Conservation (phyloP, 192 early-diverging fungal genomes). For the Gorgonomyces haynaldii region DNA sequence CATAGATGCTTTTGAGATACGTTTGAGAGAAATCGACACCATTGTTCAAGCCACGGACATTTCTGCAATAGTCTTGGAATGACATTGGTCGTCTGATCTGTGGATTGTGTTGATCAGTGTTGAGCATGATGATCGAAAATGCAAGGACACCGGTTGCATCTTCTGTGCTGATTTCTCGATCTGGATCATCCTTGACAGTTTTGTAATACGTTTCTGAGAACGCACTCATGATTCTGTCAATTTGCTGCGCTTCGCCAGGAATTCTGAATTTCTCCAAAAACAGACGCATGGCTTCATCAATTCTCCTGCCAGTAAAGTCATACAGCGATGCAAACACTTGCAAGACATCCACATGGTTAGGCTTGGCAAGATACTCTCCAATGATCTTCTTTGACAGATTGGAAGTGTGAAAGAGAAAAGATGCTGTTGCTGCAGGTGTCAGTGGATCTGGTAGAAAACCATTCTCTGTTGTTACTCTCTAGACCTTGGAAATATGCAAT, state of each 20-base stretch:
- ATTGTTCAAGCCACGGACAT: conserved; percentile 79
- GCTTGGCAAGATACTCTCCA: conserved; percentile 83
- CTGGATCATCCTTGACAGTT: conserved; percentile 24
- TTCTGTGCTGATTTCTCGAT: conserved; percentile 60
- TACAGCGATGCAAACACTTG: conserved; percentile 72
- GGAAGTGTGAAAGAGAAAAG: conserved; percentile 68
- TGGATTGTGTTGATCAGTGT: conserved; percentile 96
- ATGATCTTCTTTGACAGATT: conserved; percentile 75
- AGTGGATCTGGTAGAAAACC: conserved; percentile 35
- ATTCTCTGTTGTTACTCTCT: conserved; percentile 16
- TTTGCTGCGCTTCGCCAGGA: conserved; percentile 97
- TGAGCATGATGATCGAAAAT: conserved; percentile 93
- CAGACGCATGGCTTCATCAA: conserved; percentile 89
- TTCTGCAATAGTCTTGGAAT: conserved; percentile 76
- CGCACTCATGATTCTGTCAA: conserved; percentile 84
- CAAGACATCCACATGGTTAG: conserved; percentile 73
- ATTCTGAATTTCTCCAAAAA: conserved; percentile 90
- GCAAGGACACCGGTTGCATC: conserved; percentile 81
- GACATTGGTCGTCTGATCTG: conserved; percentile 84
- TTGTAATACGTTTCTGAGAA: conserved; percentile 80
- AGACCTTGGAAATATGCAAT: conserved; percentile 65
- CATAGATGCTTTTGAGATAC: conserved; percentile 72
- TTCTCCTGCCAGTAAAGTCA: conserved; percentile 74
- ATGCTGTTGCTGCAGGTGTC: conserved; percentile 48
- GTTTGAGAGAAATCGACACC: conserved; percentile 69